phyloP scores from a whole-genome alignment of 2,329 filamentous ascomycete species.

The Penicillium brasilianum region DNA sequence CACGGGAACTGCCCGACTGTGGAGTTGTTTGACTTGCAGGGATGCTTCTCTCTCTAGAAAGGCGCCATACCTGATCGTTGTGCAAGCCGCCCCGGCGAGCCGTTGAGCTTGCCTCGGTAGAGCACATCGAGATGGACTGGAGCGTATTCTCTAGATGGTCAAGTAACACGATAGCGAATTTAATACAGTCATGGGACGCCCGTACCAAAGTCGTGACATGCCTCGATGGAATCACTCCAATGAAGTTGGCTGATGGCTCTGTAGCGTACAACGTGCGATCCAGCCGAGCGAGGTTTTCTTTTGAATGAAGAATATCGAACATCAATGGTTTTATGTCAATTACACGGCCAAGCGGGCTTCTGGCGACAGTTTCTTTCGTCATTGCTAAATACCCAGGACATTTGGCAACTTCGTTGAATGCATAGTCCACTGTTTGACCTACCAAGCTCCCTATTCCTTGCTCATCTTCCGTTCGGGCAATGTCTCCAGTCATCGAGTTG shows the following conservation, averaged over 20 bases:
- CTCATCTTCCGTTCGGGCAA: slow-evolving; percentile 4
- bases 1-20: not conserved
- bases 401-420: slow-evolving; percentile 19
- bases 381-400: slow-evolving; percentile 16
- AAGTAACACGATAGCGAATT: not conserved
- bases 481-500: not conserved
- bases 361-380: slow-evolving; percentile 1
- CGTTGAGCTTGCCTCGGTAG: not conserved
- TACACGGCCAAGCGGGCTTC: not conserved
- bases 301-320: not conserved
- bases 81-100: not conserved
- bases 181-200: not conserved
- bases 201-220: not conserved
- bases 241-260: not conserved
- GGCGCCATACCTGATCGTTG: not conserved
- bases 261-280: not conserved
- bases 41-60: not conserved
- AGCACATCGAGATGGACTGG: not conserved
- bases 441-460: not conserved
- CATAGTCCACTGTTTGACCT: slow-evolving; percentile 10
- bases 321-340: not conserved
- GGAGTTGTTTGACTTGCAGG: not conserved
- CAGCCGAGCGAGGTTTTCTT: slow-evolving; percentile 3
- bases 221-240: not conserved
- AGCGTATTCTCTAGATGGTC: not conserved